Percentiles rank a stretch among this genome's conserved stretches.
Conservation (phyloP, 176 grass and related monocot species). For the Pharus latifolius region DNA sequence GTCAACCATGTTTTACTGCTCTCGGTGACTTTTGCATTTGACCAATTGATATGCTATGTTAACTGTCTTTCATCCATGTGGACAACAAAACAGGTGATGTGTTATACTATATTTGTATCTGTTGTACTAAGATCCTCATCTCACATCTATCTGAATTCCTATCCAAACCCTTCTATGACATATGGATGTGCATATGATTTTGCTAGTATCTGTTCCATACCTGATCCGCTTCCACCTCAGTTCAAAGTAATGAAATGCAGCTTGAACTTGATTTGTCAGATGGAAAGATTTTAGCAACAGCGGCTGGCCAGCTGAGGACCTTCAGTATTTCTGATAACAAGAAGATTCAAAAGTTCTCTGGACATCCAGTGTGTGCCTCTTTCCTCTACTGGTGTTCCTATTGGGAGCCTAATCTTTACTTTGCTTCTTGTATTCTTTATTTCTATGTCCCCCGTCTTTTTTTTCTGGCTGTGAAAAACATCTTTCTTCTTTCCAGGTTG, state of each 20-base stretch:
- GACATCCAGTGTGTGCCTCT: constrained; percentile 61
- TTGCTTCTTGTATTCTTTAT: not conserved
- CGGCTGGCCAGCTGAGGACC: constrained; percentile 83
- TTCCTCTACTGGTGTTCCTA: not conserved
- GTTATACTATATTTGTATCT: not conserved
- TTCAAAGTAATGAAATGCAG: constrained; percentile 11
- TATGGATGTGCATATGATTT: not conserved
- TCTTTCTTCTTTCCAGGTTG: constrained; percentile 35
- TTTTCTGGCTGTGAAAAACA: constrained; percentile 11
- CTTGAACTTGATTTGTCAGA: constrained; percentile 38
- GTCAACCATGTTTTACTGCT: not conserved
- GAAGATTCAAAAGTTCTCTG: constrained; percentile 87
- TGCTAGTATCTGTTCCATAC: not conserved
- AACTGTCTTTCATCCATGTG: not conserved
- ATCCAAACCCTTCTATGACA: not conserved
- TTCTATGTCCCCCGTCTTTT: not conserved
- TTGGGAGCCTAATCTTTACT: not conserved
- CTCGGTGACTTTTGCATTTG: not conserved
- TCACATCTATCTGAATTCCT: not conserved
- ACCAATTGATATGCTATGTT: not conserved
- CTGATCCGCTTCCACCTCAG: not conserved
- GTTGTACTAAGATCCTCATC: constrained; percentile 4
- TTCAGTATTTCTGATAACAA: constrained; percentile 70
- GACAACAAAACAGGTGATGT: too few relatives aligned
- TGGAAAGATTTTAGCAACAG: constrained; percentile 76